phyloP scores from a whole-genome alignment of 2,329 filamentous ascomycete species.

The Botrytis galanthina region DNA sequence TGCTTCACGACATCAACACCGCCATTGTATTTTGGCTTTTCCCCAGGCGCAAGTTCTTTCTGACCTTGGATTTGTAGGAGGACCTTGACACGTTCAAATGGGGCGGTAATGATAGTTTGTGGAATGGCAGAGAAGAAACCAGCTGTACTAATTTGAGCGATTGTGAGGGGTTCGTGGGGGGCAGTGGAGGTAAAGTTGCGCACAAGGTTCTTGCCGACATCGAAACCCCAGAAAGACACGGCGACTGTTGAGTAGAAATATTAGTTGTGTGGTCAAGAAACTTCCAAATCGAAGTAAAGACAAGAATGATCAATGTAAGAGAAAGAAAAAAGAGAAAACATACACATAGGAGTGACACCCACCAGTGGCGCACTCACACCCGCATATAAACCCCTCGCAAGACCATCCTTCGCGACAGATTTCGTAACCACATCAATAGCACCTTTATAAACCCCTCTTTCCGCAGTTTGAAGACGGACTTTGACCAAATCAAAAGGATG shows the following conservation, averaged over 20 bases:
- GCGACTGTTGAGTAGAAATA: constrained; percentile 50
- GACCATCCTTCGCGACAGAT: constrained; percentile 82
- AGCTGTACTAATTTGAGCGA: constrained; percentile 84
- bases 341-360: constrained; percentile 98
- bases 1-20: constrained; percentile 88
- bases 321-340: constrained; percentile 42
- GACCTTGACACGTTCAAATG: constrained; percentile 98
- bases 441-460: constrained; percentile 85
- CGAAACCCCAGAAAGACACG: constrained; percentile 82
- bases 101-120: constrained; percentile 97
- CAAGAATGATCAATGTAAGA: background rate
- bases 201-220: constrained; percentile 89
- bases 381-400: constrained; percentile 83
- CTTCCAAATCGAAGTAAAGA: background rate
- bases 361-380: constrained; percentile 93
- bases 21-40: constrained; percentile 89
- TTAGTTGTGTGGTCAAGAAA: constrained; percentile 15
- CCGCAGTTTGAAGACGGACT: constrained; percentile 92
- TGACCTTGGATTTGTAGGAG: constrained; percentile 97
- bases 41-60: constrained; percentile 76
- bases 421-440: constrained; percentile 90
- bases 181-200: constrained; percentile 59
- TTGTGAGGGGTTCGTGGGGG: constrained; percentile 69
- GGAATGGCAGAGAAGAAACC: constrained; percentile 98
- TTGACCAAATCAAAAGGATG: constrained; percentile 98